Evolutionary conservation across 352 stramenopile genomes (phyloP).

Genomic region (Plasmopara muralis): DNA sequence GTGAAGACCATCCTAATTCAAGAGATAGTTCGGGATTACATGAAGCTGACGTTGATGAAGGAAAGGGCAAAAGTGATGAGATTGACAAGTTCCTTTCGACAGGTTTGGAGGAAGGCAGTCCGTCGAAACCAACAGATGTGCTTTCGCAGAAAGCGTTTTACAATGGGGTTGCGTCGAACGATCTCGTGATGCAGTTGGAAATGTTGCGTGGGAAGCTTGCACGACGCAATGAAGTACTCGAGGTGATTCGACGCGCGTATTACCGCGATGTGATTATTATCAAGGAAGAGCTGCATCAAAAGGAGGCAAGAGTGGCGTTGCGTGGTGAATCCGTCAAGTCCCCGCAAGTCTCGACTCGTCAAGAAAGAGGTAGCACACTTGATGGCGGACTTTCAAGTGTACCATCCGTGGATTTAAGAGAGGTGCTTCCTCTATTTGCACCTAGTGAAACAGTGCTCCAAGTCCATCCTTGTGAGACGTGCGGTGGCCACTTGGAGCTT

Average conservation of each 20-base stretch:
- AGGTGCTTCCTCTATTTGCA: slow-evolving; percentile 63
- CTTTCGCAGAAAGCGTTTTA: slow-evolving; percentile 20
- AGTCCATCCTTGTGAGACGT: slow-evolving; percentile 68
- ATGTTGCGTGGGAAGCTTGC: slow-evolving; percentile 64
- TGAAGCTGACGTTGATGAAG: too few relatives aligned
- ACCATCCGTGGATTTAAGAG: slow-evolving; percentile 65
- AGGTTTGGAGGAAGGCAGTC: slow-evolving; percentile 6
- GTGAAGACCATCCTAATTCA: too few relatives aligned
- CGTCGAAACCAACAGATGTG: slow-evolving; percentile 6
- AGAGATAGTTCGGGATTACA: too few relatives aligned
- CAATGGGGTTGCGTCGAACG: slow-evolving; percentile 32
- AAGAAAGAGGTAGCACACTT: slow-evolving; percentile 1
- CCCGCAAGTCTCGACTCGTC: slow-evolving; percentile 10
- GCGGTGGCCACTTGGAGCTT: slow-evolving; percentile 66
- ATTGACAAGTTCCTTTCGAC: slow-evolving; percentile 11
- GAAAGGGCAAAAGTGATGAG: not conserved
- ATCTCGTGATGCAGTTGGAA: slow-evolving; percentile 42
- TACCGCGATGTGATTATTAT: slow-evolving; percentile 80
- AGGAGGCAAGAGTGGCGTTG: slow-evolving; percentile 4
- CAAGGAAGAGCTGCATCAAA: slow-evolving; percentile 66
- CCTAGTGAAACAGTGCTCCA: slow-evolving; percentile 63
- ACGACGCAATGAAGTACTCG: slow-evolving; percentile 63
- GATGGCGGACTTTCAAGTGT: slow-evolving; percentile 43
- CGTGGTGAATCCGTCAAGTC: slow-evolving; percentile 12
- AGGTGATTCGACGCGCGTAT: slow-evolving; percentile 69